These are phyloP conservation scores for Penicillium decumbens DNA, from an alignment of 2,329 filamentous ascomycete genomes.

Conservation along the genomic window DNA sequence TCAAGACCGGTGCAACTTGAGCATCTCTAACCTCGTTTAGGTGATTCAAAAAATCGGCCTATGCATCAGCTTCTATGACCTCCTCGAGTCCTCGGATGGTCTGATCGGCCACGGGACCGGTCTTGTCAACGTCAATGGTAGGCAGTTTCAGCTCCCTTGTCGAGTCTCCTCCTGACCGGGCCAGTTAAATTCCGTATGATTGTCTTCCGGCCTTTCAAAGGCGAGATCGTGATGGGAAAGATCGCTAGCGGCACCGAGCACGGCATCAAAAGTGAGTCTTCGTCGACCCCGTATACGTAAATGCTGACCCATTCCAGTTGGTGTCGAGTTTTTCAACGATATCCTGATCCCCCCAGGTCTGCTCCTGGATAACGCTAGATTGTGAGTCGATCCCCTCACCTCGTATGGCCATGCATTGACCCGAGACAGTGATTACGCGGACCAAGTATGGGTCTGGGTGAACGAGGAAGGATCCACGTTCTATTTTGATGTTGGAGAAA, in stretches of 20 bases:
- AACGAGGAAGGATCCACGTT: constrained; percentile 66
- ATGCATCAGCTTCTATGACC: constrained; percentile 87
- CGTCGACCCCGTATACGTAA: not conserved
- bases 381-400: constrained; percentile 51
- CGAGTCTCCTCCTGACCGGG: constrained; percentile 1
- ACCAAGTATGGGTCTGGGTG: constrained; percentile 81
- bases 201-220: constrained; percentile 93
- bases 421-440: constrained; percentile 59
- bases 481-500: constrained; percentile 86
- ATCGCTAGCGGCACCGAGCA: constrained; percentile 70
- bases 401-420: constrained; percentile 18
- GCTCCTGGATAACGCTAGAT: constrained; percentile 70
- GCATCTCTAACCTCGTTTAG: constrained; percentile 36
- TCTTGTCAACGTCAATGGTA: constrained; percentile 89
- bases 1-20: not conserved
- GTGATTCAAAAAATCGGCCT: constrained; percentile 91
- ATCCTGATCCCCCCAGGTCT: constrained; percentile 73
- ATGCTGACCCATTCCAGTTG: constrained; percentile 48
- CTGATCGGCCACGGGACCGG: constrained; percentile 90
- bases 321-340: constrained; percentile 90
- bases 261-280: constrained; percentile 61
- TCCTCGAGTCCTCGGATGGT: constrained; percentile 84
- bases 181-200: constrained; percentile 87
- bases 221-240: constrained; percentile 79
- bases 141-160: not conserved